Evolutionary conservation across 441 rosid genomes (phyloP).

Genomic region (Adansonia madagascariensis): DNA sequence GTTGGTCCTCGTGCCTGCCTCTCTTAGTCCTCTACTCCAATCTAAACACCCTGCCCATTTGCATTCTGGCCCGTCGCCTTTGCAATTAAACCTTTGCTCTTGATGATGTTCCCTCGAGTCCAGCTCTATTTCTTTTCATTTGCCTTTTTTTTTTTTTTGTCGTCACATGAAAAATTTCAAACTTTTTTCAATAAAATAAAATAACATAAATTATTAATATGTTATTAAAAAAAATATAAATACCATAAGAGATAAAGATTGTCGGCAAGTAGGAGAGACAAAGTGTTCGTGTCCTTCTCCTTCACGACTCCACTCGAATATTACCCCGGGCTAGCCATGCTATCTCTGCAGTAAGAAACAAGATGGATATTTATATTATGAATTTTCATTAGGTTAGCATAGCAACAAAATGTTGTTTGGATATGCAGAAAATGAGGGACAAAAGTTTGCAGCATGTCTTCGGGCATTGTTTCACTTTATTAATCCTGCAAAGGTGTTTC

Average conservation of each 20-base stretch:
- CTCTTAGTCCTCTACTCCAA: neutral
- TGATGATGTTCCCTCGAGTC: neutral
- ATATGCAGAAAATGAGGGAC: neutral
- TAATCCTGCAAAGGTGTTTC: neutral
- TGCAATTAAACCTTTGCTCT: neutral
- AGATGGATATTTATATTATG: too few species aligned
- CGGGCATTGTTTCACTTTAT: neutral
- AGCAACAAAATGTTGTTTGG: conserved; percentile 4
- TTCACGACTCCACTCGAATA: conserved; percentile 33
- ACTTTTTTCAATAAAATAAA: conserved; percentile 5
- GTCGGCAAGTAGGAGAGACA: conserved; percentile 21
- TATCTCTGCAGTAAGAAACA: neutral
- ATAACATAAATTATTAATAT: too few species aligned
- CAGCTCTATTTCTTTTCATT: neutral
- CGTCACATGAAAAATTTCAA: neutral
- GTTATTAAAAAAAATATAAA: too few species aligned
- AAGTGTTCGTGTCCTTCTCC: conserved; percentile 31
- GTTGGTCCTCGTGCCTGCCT: neutral
- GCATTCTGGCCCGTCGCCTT: neutral
- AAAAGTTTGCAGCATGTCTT: neutral
- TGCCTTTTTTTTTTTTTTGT: too few species aligned
- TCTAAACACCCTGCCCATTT: neutral
- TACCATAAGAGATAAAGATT: too few species aligned
- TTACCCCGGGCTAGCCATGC: conserved; percentile 13
- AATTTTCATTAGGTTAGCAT: neutral